Conservation (phyloP, 768 basidiomycete species). For the Amanita thiersii region DNA sequence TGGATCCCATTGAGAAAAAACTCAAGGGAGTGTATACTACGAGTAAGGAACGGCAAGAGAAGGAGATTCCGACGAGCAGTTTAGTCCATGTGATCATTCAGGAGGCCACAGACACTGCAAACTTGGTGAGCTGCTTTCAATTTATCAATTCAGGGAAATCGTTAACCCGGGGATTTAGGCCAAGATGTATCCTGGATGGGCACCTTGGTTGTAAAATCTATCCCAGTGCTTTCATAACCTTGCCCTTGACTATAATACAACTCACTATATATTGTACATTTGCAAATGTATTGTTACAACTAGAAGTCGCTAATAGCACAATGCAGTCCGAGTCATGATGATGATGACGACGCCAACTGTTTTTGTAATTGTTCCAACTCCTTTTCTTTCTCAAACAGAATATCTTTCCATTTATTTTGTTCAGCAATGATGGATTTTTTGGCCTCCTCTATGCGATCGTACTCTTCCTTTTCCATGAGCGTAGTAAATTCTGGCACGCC, state of each 20-base stretch:
- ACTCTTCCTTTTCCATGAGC: slow-evolving; percentile 85
- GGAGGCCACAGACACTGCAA: slow-evolving; percentile 68
- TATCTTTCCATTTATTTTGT: slow-evolving; percentile 63
- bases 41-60: slow-evolving; percentile 42
- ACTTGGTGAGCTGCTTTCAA: slow-evolving; percentile 38
- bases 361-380: slow-evolving; percentile 68
- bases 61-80: slow-evolving; percentile 67
- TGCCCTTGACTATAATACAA: background rate
- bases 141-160: background rate
- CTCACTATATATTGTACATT: background rate
- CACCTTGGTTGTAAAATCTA: slow-evolving; percentile 56
- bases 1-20: slow-evolving; percentile 80
- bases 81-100: slow-evolving; percentile 89
- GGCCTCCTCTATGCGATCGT: slow-evolving; percentile 70
- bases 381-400: slow-evolving; percentile 74
- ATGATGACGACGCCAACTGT: slow-evolving; percentile 24
- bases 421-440: slow-evolving; percentile 62
- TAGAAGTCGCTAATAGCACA: too few relatives aligned
- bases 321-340: too few relatives aligned
- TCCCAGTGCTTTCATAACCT: background rate
- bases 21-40: slow-evolving; percentile 62
- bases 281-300: background rate
- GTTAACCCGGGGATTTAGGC: too few relatives aligned
- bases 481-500: slow-evolving; percentile 78
- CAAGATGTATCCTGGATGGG: slow-evolving; percentile 91